Conservation (phyloP, 208 protist genomes). For the Trypanosoma melophagium region DNA sequence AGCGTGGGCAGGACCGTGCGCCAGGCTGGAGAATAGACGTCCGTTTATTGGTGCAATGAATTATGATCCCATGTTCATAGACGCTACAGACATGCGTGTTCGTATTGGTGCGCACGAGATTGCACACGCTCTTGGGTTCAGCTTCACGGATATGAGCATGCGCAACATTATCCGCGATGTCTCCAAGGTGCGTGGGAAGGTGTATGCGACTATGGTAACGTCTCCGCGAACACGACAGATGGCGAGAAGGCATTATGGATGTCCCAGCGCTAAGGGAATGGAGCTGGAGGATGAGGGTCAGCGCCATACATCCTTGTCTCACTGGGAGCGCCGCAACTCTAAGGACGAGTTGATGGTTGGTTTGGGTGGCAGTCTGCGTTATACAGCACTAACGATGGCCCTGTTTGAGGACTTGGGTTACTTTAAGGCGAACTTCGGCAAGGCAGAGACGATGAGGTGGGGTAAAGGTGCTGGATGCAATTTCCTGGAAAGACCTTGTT, state of each 20-base stretch:
- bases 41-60: constrained; percentile 50
- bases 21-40: not conserved
- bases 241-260: constrained; percentile 61
- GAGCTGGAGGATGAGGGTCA: constrained; percentile 74
- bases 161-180: constrained; percentile 4
- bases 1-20: constrained; percentile 13
- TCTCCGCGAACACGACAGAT: constrained; percentile 29
- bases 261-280: constrained; percentile 39
- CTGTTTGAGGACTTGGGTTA: constrained; percentile 74
- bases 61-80: constrained; percentile 38
- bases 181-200: constrained; percentile 36
- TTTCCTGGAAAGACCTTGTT: constrained; percentile 46
- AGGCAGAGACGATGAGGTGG: constrained; percentile 69
- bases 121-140: constrained; percentile 70
- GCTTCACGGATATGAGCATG: not conserved
- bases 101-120: constrained; percentile 72
- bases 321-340: constrained; percentile 88
- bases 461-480: constrained; percentile 52
- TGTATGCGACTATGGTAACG: constrained; percentile 25
- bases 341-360: constrained; percentile 77
- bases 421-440: constrained; percentile 61
- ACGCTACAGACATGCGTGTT: constrained; percentile 1
- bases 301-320: constrained; percentile 41
- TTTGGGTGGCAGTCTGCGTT: no score
- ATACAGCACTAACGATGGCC: constrained; percentile 74